phyloP scores from a whole-genome alignment of 2,329 filamentous ascomycete genomes.

The Fusarium keratoplasticum region DNA sequence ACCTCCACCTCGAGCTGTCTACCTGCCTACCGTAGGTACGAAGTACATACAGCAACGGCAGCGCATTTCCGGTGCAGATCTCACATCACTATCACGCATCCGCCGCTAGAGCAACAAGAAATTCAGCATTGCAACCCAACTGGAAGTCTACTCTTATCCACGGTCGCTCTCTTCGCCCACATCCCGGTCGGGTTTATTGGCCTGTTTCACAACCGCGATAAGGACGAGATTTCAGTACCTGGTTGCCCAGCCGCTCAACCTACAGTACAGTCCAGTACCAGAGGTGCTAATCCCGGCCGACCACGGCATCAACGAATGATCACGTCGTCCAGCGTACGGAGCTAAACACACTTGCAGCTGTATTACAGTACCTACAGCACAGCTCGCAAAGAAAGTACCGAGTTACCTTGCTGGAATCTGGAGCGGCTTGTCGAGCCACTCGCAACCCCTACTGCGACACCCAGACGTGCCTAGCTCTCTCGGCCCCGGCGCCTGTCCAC shows the following conservation, averaged over 20 bases:
- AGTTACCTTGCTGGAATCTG: constrained; percentile 3
- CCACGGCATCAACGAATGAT: constrained; percentile 23
- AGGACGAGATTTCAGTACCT: constrained; percentile 40
- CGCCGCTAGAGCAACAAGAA: not conserved
- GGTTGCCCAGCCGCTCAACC: constrained; percentile 29
- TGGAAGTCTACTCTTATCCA: constrained; percentile 11
- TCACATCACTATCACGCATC: constrained; percentile 34
- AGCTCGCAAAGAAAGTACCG: constrained; percentile 22
- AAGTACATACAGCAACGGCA: not conserved
- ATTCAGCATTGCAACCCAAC: not conserved
- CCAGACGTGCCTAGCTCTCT: constrained; percentile 18
- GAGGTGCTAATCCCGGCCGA: constrained; percentile 15
- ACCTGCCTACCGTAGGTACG: not conserved
- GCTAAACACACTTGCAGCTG: constrained; percentile 19
- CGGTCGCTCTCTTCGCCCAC: constrained; percentile 6
- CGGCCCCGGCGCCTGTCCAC: constrained; percentile 29
- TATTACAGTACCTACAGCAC: constrained; percentile 13
- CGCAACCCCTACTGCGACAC: constrained; percentile 11
- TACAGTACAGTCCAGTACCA: too few species aligned
- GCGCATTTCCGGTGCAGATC: constrained; percentile 26
- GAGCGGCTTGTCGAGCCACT: constrained; percentile 24
- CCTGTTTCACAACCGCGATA: constrained; percentile 38
- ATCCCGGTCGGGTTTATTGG: constrained; percentile 23
- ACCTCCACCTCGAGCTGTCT: not conserved
- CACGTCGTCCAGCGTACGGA: constrained; percentile 26